Conservation (phyloP, 2,329 filamentous ascomycete species). For the Ciborinia camelliae region DNA sequence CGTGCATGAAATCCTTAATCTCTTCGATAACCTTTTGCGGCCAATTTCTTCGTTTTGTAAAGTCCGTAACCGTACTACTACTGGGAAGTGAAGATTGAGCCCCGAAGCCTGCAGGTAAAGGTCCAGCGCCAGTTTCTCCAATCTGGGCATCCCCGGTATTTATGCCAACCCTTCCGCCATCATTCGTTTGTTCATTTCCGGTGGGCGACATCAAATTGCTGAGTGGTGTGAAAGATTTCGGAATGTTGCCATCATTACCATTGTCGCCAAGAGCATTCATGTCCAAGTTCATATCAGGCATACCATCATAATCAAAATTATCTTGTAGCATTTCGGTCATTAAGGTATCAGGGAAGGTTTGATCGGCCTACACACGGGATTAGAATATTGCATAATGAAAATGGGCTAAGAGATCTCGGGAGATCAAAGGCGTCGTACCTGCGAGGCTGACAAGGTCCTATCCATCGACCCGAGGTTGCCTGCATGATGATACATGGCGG, state of each 20-base stretch:
- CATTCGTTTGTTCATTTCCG: constrained; percentile 24
- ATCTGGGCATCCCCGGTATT: constrained; percentile 28
- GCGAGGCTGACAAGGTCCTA: constrained; percentile 30
- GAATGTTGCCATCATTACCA: constrained; percentile 21
- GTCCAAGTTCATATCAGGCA: constrained; percentile 46
- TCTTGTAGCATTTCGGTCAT: constrained; percentile 45
- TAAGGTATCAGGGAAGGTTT: constrained; percentile 31
- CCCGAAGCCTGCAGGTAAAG: constrained; percentile 35
- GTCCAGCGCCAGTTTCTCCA: constrained; percentile 35
- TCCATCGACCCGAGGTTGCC: constrained; percentile 23
- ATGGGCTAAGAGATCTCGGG: neutral
- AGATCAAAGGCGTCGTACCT: constrained; percentile 26
- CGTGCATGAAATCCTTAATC: constrained; percentile 82
- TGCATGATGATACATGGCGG: constrained; percentile 26
- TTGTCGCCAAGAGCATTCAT: constrained; percentile 32
- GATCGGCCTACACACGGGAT: constrained; percentile 20
- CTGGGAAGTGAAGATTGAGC: constrained; percentile 28
- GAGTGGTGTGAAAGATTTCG: constrained; percentile 34
- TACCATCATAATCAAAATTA: constrained; percentile 40
- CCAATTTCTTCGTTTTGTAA: constrained; percentile 72
- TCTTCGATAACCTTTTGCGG: constrained; percentile 85
- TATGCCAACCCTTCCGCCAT: constrained; percentile 10
- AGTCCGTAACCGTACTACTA: constrained; percentile 59
- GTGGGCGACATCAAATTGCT: constrained; percentile 25
- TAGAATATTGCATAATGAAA: constrained; percentile 6